A percentile compares a stretch with the other conserved stretches of the same genome.
phyloP scores from a whole-genome alignment of 495 filamentous ascomycete species.

The Penicillium canescens region DNA sequence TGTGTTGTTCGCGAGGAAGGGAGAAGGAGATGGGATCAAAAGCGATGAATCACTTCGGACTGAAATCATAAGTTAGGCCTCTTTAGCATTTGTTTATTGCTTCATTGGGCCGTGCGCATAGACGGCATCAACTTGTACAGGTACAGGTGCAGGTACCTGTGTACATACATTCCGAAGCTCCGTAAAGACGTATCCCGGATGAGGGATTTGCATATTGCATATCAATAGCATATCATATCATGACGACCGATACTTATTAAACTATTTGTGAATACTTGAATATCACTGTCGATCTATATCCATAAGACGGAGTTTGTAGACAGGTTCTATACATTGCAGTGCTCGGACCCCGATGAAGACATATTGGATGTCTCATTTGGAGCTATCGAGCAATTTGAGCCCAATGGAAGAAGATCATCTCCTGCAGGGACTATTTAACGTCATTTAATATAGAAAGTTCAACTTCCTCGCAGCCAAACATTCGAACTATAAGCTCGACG shows the following conservation, averaged over 20 bases:
- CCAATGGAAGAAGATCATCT: background rate
- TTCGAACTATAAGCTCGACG: background rate
- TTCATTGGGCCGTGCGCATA: conserved; percentile 13
- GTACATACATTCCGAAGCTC: background rate
- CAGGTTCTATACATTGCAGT: background rate
- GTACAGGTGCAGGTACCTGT: background rate
- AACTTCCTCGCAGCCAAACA: background rate
- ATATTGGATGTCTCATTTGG: conserved; percentile 13
- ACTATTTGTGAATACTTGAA: too few relatives aligned
- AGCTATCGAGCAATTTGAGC: background rate
- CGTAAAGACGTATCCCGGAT: background rate
- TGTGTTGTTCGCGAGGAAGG: background rate
- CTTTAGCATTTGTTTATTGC: background rate
- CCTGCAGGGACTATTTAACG: background rate
- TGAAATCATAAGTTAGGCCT: background rate
- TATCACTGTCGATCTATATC: background rate
- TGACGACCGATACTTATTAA: too few relatives aligned
- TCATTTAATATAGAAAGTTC: background rate
- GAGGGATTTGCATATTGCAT: too few relatives aligned
- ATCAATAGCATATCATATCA: too few relatives aligned
- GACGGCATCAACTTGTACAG: conserved; percentile 1
- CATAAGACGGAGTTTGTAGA: background rate
- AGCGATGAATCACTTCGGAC: background rate
- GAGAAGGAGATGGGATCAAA: background rate
- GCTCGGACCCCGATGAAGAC: background rate